Evolutionary conservation across 495 filamentous ascomycete genomes (phyloP).

Genomic region (Daldinia childiae): DNA sequence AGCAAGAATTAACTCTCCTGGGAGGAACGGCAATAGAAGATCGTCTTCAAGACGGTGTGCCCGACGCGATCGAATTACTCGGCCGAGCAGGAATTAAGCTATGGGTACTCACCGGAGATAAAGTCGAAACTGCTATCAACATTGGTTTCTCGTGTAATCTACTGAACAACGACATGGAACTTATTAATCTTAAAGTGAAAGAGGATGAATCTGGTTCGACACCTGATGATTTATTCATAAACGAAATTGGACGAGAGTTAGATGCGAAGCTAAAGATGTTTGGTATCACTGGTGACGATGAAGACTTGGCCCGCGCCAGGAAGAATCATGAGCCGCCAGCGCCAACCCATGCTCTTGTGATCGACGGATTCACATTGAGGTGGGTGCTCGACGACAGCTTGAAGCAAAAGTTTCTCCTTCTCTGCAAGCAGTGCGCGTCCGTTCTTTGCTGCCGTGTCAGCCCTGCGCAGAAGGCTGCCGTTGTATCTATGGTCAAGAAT

Average conservation of each 20-base stretch:
- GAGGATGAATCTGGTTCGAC: conserved; percentile 66
- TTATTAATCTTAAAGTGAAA: conserved; percentile 87
- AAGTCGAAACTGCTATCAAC: conserved; percentile 99
- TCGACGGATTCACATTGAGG: conserved; percentile 94
- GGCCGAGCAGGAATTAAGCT: conserved; percentile 97
- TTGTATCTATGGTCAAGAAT: conserved; percentile 92
- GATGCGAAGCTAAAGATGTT: conserved; percentile 78
- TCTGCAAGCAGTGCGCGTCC: conserved; percentile 97
- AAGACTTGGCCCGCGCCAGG: conserved; percentile 81
- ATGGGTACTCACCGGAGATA: conserved; percentile 99
- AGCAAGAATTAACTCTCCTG: conserved; percentile 86
- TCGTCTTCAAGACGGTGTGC: conserved; percentile 95
- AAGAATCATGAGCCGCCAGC: conserved; percentile 83
- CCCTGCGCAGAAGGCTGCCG: conserved; percentile 96
- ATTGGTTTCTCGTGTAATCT: conserved; percentile 99
- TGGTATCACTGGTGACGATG: conserved; percentile 83
- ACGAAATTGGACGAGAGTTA: conserved; percentile 72
- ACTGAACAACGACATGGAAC: conserved; percentile 96
- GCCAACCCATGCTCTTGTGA: conserved; percentile 93
- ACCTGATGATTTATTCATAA: conserved; percentile 54
- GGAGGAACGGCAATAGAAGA: conserved; percentile 99
- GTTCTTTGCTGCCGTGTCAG: conserved; percentile 98
- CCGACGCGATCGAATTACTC: conserved; percentile 93
- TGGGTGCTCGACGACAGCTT: conserved; percentile 84
- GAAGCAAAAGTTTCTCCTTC: conserved; percentile 89